Conservation (phyloP, 768 basidiomycete genomes). For the Cantharellus anzutake region DNA sequence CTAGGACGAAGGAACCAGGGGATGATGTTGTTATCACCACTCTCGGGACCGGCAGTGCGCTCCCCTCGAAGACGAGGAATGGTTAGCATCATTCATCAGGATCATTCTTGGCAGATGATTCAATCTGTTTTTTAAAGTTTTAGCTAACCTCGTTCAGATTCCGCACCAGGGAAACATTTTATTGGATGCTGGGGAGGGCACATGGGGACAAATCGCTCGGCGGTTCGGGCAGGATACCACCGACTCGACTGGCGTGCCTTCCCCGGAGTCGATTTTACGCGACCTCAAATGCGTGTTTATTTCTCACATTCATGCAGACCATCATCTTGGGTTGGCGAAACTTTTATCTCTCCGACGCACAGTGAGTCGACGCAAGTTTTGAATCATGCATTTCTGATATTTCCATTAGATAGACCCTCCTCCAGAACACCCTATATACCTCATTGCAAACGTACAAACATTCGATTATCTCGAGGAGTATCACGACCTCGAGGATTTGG, state of each 20-base stretch:
- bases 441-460: slow-evolving; percentile 39
- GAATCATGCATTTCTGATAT: neutral
- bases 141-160: slow-evolving; percentile 56
- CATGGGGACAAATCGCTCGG: slow-evolving; percentile 72
- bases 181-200: slow-evolving; percentile 86
- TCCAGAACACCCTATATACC: slow-evolving; percentile 42
- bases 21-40: slow-evolving; percentile 51
- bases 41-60: slow-evolving; percentile 75
- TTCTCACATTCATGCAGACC: slow-evolving; percentile 84
- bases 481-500: slow-evolving; percentile 50
- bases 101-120: neutral
- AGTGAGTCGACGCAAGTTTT: slow-evolving; percentile 24
- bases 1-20: slow-evolving; percentile 21
- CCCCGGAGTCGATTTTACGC: slow-evolving; percentile 27
- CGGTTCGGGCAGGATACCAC: slow-evolving; percentile 40
- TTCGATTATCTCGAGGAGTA: slow-evolving; percentile 57
- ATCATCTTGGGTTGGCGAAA: slow-evolving; percentile 67
- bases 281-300: slow-evolving; percentile 64
- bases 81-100: slow-evolving; percentile 25
- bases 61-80: slow-evolving; percentile 76
- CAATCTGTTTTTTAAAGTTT: slow-evolving; percentile 27
- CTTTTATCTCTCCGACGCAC: slow-evolving; percentile 49
- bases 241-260: neutral
- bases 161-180: slow-evolving; percentile 55
- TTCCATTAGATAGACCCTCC: slow-evolving; percentile 31